Base-by-base conservation (phyloP, 208 protist species). In the Wallacemonas sp. region DNA sequence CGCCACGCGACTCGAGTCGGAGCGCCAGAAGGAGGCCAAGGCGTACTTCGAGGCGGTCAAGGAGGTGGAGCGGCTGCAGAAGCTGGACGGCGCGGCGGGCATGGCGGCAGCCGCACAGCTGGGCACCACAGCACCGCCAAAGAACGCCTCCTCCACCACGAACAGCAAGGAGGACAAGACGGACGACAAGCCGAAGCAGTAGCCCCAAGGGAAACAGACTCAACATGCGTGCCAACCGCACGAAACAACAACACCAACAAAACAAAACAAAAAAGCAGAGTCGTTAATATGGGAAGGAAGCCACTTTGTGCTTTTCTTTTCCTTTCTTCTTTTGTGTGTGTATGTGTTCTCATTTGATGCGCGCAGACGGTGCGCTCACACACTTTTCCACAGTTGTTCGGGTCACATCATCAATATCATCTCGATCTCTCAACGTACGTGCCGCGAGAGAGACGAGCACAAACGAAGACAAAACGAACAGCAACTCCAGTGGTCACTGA, bases 1-100 rank as follows among this genome's bases (percentile, higher is more conserved):
- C 70, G 30, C 85, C 26, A 81, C 62, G 57, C 75, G 61, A 48
- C 76, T 94, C 11, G 82, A 94, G 65, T 62, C 56, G 21, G 72
- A 73, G 61, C 74, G 88, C 21, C 84, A 91, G 71, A 48, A 78
- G 55, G 82, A 94, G 77, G 88, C 88, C 33, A 70, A 78, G 70
- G 76, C 85, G 21, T 92, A 87, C 73, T 49, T 82, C 14, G 58
- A 84, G 60, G 78, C 85, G 0, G 69, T 90, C 66, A 24, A 83
- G 70, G 78, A 94, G 6, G 85, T 94, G 70, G 80, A 90, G 69
- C 60, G 66, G 38, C 29, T 77, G 34, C 83, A 87, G 70, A 48
- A 70, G 44, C 52, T 87, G 65, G 62, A 74, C 34, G 38, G 64
- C 34, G 72, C 43, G 16, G 49, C 61, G n/a, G 54, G 58, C 27